Evolutionary conservation across 2,329 filamentous ascomycete genomes (phyloP), one percentile per base, ranked within the genome.

Genomic region (Cordyceps cateniannulata): DNA sequence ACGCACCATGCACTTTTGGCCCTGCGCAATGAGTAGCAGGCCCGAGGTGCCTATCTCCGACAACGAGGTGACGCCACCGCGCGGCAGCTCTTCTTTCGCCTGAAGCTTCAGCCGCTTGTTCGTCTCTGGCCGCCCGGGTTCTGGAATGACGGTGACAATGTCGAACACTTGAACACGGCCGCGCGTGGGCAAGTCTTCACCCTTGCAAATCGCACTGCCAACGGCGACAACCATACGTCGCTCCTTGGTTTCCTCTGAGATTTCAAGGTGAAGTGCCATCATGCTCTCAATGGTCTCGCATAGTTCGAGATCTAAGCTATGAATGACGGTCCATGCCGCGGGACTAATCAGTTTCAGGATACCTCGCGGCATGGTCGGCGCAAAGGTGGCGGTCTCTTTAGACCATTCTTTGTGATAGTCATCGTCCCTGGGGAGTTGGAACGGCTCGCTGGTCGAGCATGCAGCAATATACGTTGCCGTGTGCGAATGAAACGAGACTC

Each of bases 1-100:
- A 62, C 95, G 84, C 1, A 99, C 92, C 89, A 99, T 96, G 72
- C 92, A 93, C 75, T 99, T 99, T 69, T 97, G 93, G 1, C 95
- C 95, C 71, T 99, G 95, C 0, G 93, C 92, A 45, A 90, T 90
- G 63, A 95, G 87, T 81, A 96, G 86, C 66, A 93, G 91, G 1
- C 90, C 95, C 73, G 95, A 92, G 0, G 87, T 91, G 47, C 90
- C 93, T 59, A 96, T 88, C 64, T 90, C 88, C 1, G 89, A 91
- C 12, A 99, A 74, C 0, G 91, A 89, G 16, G 93, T 96, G 25
- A 99, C 91, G 4, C 91, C 91, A 10, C 95, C 95, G 54, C 95
- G 90, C n/a, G 85, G 83, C 27, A 98, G 92, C 56, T 96, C 91
- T 72, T 99, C 95, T 68, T 89, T 90, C 5, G 91, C 90, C 18